Evolutionary conservation across 192 early-diverging fungal genomes (phyloP).

Genomic region (Coemansia sp.): DNA sequence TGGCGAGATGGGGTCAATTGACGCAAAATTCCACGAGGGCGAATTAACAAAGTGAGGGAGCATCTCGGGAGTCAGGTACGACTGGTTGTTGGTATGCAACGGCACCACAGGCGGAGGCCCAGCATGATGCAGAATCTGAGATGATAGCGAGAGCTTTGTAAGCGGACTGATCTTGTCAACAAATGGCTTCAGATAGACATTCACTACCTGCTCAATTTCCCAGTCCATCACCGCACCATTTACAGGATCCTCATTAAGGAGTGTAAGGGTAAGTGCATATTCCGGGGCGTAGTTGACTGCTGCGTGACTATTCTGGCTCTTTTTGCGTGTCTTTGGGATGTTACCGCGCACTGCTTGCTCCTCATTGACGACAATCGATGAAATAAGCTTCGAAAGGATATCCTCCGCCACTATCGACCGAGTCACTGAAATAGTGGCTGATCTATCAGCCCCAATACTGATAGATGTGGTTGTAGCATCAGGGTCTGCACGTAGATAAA

Average conservation of each 20-base stretch:
- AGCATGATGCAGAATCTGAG: conserved; percentile 86
- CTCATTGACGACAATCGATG: conserved; percentile 25
- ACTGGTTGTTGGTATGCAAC: conserved; percentile 21
- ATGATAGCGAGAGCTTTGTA: conserved; percentile 73
- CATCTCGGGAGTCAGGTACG: conserved; percentile 64
- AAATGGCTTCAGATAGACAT: conserved; percentile 70
- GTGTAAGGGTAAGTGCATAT: conserved; percentile 83
- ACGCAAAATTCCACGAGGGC: conserved; percentile 95
- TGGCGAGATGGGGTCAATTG: conserved; percentile 74
- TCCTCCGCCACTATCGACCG: neutral
- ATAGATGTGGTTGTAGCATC: neutral
- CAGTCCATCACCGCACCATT: conserved; percentile 65
- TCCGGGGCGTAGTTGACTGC: conserved; percentile 82
- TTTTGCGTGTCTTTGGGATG: neutral
- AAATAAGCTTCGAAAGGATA: conserved; percentile 2
- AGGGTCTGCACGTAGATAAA: conserved; percentile 12
- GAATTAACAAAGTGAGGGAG: conserved; percentile 93
- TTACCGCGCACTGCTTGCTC: conserved; percentile 16
- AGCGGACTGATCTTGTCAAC: conserved; percentile 65
- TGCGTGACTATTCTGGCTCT: conserved; percentile 41
- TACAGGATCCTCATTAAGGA: conserved; percentile 82
- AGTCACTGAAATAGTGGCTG: conserved; percentile 8
- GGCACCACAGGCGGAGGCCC: conserved; percentile 69
- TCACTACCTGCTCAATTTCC: conserved; percentile 75
- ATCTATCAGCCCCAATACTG: conserved; percentile 7